phyloP scores from a whole-genome alignment of 2,329 filamentous ascomycete species.

The Xylariaceae sp. region DNA sequence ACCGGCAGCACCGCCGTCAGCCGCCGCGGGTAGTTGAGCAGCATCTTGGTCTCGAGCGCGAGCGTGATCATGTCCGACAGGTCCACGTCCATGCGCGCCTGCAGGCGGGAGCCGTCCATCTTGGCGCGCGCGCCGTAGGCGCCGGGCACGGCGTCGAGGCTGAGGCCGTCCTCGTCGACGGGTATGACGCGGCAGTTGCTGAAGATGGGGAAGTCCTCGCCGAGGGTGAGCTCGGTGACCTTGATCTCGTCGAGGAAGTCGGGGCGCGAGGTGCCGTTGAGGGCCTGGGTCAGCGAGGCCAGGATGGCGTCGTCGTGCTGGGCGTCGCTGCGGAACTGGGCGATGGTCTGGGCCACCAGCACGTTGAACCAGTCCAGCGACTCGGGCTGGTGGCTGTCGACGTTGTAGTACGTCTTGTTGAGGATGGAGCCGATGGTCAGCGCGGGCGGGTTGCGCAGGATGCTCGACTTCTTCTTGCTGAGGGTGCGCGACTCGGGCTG shows the following conservation, averaged over 20 bases:
- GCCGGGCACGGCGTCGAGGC: slow-evolving; percentile 39
- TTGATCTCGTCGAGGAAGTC: slow-evolving; percentile 90
- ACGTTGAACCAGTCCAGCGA: slow-evolving; percentile 99
- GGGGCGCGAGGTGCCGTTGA: slow-evolving; percentile 82
- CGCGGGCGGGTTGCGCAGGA: slow-evolving; percentile 63
- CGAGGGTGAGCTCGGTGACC: slow-evolving; percentile 86
- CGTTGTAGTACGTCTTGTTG: slow-evolving; percentile 96
- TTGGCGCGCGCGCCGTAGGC: slow-evolving; percentile 38
- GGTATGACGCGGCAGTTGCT: slow-evolving; percentile 96
- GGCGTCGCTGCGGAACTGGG: slow-evolving; percentile 87
- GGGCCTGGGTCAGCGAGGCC: slow-evolving; percentile 69
- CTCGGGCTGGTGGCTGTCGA: slow-evolving; percentile 90
- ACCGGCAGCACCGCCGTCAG: slow-evolving; percentile 85
- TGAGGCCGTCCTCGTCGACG: slow-evolving; percentile 69
- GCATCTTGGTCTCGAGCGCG: slow-evolving; percentile 85
- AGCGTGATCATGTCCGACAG: slow-evolving; percentile 92
- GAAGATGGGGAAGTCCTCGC: slow-evolving; percentile 97
- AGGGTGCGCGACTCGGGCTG: slow-evolving; percentile 35
- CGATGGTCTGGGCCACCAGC: slow-evolving; percentile 89
- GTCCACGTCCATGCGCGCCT: slow-evolving; percentile 95
- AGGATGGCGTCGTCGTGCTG: slow-evolving; percentile 88
- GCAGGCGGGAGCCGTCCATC: slow-evolving; percentile 65
- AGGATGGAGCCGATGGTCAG: slow-evolving; percentile 91
- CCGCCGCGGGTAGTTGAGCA: slow-evolving; percentile 91
- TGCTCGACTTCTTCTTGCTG: slow-evolving; percentile 61